Evolutionary conservation across 768 basidiomycete genomes (phyloP), one percentile per base, ranked within the genome.

Genomic region (Cantharellus cinnabarinus): DNA sequence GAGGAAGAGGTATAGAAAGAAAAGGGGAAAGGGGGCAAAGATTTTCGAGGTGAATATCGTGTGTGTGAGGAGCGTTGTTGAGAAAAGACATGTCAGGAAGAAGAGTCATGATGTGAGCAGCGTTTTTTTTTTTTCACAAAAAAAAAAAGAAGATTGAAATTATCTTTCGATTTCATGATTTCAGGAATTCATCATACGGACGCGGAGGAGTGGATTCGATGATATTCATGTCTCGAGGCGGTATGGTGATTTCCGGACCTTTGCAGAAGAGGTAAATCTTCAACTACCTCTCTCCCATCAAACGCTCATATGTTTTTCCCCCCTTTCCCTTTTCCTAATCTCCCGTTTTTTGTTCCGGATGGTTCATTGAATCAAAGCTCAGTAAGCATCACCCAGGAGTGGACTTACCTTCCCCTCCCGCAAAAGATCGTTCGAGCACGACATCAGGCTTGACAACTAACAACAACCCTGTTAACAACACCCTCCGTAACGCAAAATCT

Each of bases 101-200:
- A 80, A 83, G 64, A 78, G 75, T 7, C 93, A 95, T 69, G 93
- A 99, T 71, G 93, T 87, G 66, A 63, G 79, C 72, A 14, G 7
- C 52, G 10, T 0, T 54, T 54, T 48, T 62, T 48, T 60, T 42
- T 41, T 20, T 38, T 37, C 35, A 59, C 20, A 29, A 29, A 29
- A 29, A 29, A 29, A 29, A 29, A 14, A 14, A 42, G 4, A 4
- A 3, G 37, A 59, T 37, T 40, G 15, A 35, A 55, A 58, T 41
- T 41, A 57, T 48, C 41, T 14, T 42, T 55, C 15, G 44, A 0
- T 48, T 48, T 37, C 2, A 40, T 29, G 7, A 10, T 48, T 10
- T 54, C 65, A 98, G 86, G 95, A 98, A 76, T 99, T 99, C 68
- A 82, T 99, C 64, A 80, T 99, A 39, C 80, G 89, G 39, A 98